Evolutionary conservation across 192 early-diverging fungal species (phyloP), one percentile per base, ranked within the genome.

Genomic region (Entomortierella beljakovae): DNA sequence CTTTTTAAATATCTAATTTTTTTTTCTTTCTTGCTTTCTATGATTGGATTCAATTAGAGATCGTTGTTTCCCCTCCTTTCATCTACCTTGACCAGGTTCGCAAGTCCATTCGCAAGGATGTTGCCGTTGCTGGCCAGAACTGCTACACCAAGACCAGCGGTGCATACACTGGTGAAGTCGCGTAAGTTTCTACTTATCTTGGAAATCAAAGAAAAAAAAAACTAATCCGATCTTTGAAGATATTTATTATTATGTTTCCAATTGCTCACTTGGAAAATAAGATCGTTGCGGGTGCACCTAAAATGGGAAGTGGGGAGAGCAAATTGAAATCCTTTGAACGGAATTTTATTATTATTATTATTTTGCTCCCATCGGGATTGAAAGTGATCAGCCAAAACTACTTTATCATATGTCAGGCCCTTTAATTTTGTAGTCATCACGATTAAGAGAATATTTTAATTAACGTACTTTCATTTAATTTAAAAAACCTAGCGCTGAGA

Each of bases 101-200:
- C 65, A 79, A 88, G 75, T 76, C 84, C 57, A 83, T 96, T 81
- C 89, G 89, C 87, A 89, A 92, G 70, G 92, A 93, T 53, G 90
- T 98, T 74, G 92, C 88, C 57, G 96, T 99, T 56, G 92, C 97
- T 59, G 97, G 96, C 65, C 97, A 99, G 85, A 99, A 99, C 93
- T 87, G 91, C 82, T 97, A 92, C 87, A 71, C 82, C 69, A 90
- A 94, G 80, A 50, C 88, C 57, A 92, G 88, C 79, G 98, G 98
- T 61, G 98, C 98, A 53, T 99, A 84, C 90, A 99, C 98, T 54
- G 98, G 98, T 59, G 98, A 99, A 84, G 92, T 96, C 87, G 92
- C 88, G 90, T 89, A 81, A 62, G 70, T 82, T 26, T 3, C 37
- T 40, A n/a, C n/a, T 40, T 40, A 6, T 13, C 37, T 6, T 43